Evolutionary conservation across 2,329 filamentous ascomycete species (phyloP).

Genomic region (Pseudogymnoascus pannorum): DNA sequence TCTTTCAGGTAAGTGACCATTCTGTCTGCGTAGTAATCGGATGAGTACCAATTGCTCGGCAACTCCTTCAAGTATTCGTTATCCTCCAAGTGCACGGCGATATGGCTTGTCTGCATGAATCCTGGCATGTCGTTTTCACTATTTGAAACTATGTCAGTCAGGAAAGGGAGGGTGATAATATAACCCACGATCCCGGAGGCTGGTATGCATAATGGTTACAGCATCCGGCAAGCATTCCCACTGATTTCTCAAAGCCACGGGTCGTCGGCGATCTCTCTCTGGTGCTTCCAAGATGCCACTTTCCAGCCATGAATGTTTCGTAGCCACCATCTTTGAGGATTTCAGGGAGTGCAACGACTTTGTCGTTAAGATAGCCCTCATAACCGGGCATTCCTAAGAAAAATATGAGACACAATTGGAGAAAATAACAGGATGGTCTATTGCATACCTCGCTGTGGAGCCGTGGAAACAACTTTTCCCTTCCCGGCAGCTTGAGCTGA

Average conservation of each 20-base stretch:
- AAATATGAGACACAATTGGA: slow-evolving; percentile 32
- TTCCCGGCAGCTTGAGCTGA: slow-evolving; percentile 26
- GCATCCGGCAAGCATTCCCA: slow-evolving; percentile 47
- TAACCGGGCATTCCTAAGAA: slow-evolving; percentile 46
- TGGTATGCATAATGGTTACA: slow-evolving; percentile 36
- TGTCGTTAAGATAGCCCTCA: slow-evolving; percentile 48
- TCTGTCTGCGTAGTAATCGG: slow-evolving; percentile 44
- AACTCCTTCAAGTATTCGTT: slow-evolving; percentile 2
- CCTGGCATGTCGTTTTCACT: slow-evolving; percentile 21
- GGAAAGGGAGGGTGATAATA: not conserved
- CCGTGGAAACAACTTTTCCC: slow-evolving; percentile 14
- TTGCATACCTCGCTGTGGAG: not conserved
- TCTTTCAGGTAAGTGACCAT: slow-evolving; percentile 45
- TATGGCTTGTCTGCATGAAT: slow-evolving; percentile 34
- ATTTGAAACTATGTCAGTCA: not conserved
- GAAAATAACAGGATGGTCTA: not conserved
- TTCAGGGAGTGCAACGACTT: slow-evolving; percentile 44
- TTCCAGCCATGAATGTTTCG: slow-evolving; percentile 46
- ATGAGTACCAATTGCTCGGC: slow-evolving; percentile 46
- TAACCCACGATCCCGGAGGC: slow-evolving; percentile 19
- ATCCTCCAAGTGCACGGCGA: slow-evolving; percentile 22
- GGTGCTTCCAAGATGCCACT: slow-evolving; percentile 47
- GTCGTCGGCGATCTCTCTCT: slow-evolving; percentile 42
- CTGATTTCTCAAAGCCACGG: slow-evolving; percentile 46
- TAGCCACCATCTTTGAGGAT: slow-evolving; percentile 45